Conservation (phyloP, 306 rosid species). For the Sicyos edulis region DNA sequence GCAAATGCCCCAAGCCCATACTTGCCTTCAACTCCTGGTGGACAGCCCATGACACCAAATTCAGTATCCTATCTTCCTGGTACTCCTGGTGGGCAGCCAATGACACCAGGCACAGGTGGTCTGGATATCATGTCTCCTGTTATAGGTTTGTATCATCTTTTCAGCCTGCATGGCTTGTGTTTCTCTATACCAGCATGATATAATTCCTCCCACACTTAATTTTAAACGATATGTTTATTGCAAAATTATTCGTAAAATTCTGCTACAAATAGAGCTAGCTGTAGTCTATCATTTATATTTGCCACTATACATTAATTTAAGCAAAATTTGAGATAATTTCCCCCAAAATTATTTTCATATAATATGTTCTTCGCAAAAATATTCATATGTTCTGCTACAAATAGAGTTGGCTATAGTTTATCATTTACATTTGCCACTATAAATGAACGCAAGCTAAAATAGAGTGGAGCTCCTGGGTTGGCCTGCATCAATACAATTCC, state of each 20-base stretch:
- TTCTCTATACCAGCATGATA: background rate
- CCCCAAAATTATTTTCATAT: background rate
- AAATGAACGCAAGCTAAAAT: background rate
- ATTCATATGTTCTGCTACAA: background rate
- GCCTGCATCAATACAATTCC: background rate
- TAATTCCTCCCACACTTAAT: background rate
- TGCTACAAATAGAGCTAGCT: background rate
- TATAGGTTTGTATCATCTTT: conserved; percentile 41
- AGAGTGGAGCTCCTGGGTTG: background rate
- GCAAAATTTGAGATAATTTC: background rate
- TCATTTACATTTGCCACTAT: conserved; percentile 10
- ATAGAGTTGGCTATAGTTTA: background rate
- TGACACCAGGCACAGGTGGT: conserved; percentile 99
- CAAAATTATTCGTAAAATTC: background rate
- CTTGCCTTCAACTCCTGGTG: conserved; percentile 98
- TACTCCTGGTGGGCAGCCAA: conserved; percentile 99
- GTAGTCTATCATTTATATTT: conserved; percentile 3
- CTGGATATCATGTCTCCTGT: conserved; percentile 95
- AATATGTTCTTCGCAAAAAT: background rate
- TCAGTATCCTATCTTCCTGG: conserved; percentile 96
- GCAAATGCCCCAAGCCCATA: conserved; percentile 99
- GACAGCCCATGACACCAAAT: conserved; percentile 99
- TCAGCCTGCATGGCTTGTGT: background rate
- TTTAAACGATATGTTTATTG: background rate
- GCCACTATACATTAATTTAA: background rate